Percentiles rank a stretch among this genome's conserved stretches.
phyloP scores from a whole-genome alignment of 2,329 filamentous ascomycete genomes.

The Paracoccidioides brasiliensis region DNA sequence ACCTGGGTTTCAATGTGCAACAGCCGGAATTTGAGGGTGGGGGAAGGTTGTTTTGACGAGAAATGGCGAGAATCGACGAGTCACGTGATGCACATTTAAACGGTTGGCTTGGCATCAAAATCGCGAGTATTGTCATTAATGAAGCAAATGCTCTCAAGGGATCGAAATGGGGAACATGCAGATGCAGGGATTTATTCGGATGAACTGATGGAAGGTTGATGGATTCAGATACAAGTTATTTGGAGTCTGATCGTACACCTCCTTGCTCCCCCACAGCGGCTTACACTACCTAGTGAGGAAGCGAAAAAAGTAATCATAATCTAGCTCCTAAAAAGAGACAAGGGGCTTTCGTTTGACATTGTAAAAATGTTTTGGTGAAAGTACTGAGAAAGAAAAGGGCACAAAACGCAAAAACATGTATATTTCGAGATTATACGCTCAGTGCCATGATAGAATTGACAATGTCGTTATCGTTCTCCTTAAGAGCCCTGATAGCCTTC shows the following conservation, averaged over 20 bases:
- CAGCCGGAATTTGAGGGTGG: slow-evolving; percentile 6
- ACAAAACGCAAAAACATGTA: background rate
- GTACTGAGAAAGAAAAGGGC: background rate
- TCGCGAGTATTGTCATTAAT: background rate
- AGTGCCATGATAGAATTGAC: slow-evolving; percentile 99
- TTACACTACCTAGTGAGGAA: too few species aligned
- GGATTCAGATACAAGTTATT: too few species aligned
- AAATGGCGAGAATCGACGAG: background rate
- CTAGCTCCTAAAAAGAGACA: background rate
- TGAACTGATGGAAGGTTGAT: too few species aligned
- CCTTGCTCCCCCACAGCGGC: too few species aligned
- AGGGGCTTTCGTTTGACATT: background rate
- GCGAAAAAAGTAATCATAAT: background rate
- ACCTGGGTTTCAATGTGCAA: slow-evolving; percentile 4
- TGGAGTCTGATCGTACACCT: too few species aligned
- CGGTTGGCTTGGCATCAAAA: slow-evolving; percentile 6
- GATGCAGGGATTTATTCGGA: background rate
- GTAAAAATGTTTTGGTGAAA: background rate
- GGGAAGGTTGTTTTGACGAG: slow-evolving; percentile 3
- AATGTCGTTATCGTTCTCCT: slow-evolving; percentile 98
- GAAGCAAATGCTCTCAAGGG: background rate
- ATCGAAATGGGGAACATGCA: background rate
- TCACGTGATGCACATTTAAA: slow-evolving; percentile 9
- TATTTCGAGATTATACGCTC: slow-evolving; percentile 48
- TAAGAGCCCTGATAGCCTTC: slow-evolving; percentile 93